Evolutionary conservation across 1,139 yeast genomes (phyloP), one percentile per base, ranked within the genome.

Genomic region (Hansenula lynferdii): DNA sequence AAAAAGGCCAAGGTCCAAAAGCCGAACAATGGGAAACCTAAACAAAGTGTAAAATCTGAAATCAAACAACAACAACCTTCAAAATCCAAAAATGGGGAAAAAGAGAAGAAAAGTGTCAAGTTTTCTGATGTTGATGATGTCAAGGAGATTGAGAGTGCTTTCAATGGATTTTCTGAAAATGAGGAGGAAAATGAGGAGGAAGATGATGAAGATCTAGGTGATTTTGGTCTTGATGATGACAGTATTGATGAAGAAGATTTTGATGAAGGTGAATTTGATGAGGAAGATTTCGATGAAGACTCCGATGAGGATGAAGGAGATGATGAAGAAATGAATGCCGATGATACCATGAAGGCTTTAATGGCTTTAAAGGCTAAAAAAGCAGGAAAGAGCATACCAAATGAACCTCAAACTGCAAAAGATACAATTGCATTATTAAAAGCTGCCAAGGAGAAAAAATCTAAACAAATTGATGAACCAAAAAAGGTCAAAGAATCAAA

Each of bases 301-400:
- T 10, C 12, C 8, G 40, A 29, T 23, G 45, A 39, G 8, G 38
- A 34, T 19, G 51, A 45, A 26, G 51, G 48, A 18, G 53, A 50
- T 18, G 60, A 49, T 18, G 43, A 41, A 11, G 50, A 54, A 33
- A 49, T 47, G 34, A 51, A 51, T 9, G 54, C 49, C 4, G 61
- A 54, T 16, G 69, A 69, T 40, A 72, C 77, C 6, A 51, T 69
- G 51, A 70, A 67, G 1, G 69, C 70, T 28, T 55, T 71, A 22
- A 69, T 67, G 45, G 71, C 71, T 8, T 47, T 65, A 33, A 72
- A 72, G 45, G 64, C 60, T 11, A 53, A 50, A 38, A 56, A 50
- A 38, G 37, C 18, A 3, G 34, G 19, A 3, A 31, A 31, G 6
- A 5, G 10, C 14, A 41, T 40, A 24, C 6, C 23, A 12, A 21